Base-by-base conservation (phyloP, 805 yeast species). In the Groenewaldozyma tartarivorans region DNA sequence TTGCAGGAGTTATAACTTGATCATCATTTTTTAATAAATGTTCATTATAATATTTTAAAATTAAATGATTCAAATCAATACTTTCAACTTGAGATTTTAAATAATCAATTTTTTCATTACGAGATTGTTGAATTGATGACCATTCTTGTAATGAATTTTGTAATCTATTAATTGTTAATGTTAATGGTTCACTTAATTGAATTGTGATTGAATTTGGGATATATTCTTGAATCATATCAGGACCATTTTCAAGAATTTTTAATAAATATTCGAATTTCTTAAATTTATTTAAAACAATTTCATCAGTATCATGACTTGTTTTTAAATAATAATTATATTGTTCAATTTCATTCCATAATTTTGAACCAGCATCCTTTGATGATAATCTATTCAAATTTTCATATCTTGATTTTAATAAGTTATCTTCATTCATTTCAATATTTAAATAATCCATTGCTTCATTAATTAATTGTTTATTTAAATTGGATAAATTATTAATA, bases 241-340 rank as follows among this genome's bases (percentile, higher is more conserved):
- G 50, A 4, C 64, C 58, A 1, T 69, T 67, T 20, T 66, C 63
- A 44, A 68, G 70, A 4, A 71, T 57, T 31, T 56, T 60, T 18
- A 85, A 49, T 6, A 57, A 53, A 1, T 69, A 66, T 41, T 68
- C 71, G 36, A 82, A 64, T n/a, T 69, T 66, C 1, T 55, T 48
- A 47, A 75, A 73, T 36, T 72, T 71, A 2, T 60, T 55, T 4
- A 57, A 49, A 0, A 84, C 72, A 2, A 70, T 61, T 2, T 57
- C 57, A 57, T 87, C 95, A 5, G 92, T 82, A 3, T 62, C 53
- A 21, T 62, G 58, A 1, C 94, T 92, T 46, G 75, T 75, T 1
- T 52, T 49, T 15, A 81, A 55, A 51, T 77, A 79, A 2, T 52
- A 55, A 24, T 65, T 66, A 54, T 79, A 62, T 17, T 68, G 68